Base-by-base conservation (phyloP, 495 filamentous ascomycete genomes). In the Aeminium ludgeri region DNA sequence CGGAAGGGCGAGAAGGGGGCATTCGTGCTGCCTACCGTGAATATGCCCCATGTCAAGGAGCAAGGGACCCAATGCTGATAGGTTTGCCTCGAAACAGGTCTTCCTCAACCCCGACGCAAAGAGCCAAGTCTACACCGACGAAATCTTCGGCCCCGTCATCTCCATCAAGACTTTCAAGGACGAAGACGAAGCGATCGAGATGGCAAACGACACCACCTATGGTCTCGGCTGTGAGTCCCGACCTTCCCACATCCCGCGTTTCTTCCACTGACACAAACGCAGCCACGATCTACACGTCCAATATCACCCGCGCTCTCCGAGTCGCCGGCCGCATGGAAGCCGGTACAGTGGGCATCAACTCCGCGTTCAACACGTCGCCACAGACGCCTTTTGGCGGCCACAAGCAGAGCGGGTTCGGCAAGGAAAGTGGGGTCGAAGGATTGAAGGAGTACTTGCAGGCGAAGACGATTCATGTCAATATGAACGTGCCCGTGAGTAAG, bases 341-440 rank as follows among this genome's bases (percentile, higher is more conserved):
- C 4, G 72, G 72, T 0, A 67, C 65, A 33, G 69, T 74, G 0
- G 65, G 65, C 36, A 61, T 76, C 18, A 76, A 76, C 43, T 66
- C 64, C 32, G 58, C 59, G 0, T 59, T 58, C 17, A 52, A 51
- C 11, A 59, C 59, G 13, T 59, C 58, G 27, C 38, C 58, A 3
- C 41, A 54, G 10, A 46, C 54, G 38, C 64, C 69, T 0, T 73
- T 72, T 49, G 69, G 69, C 6, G 69, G 69, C 1, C 63, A 45
- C 34, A 73, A 73, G 53, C 54, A 66, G 43, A 66, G 62, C 47
- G 69, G 69, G 5, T 37, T 63, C 11, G 67, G 67, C 0, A 50
- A 65, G 8, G 68, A 71, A 49, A 55, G 57, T 16, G 64, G 60
- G 6, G 61, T 50, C 40, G 47, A 59, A 39, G 66, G 56, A 0